A percentile compares a stretch with the other conserved stretches of the same genome.
phyloP scores from a whole-genome alignment of 768 basidiomycete genomes.

The Candolleomyces eurysporus region DNA sequence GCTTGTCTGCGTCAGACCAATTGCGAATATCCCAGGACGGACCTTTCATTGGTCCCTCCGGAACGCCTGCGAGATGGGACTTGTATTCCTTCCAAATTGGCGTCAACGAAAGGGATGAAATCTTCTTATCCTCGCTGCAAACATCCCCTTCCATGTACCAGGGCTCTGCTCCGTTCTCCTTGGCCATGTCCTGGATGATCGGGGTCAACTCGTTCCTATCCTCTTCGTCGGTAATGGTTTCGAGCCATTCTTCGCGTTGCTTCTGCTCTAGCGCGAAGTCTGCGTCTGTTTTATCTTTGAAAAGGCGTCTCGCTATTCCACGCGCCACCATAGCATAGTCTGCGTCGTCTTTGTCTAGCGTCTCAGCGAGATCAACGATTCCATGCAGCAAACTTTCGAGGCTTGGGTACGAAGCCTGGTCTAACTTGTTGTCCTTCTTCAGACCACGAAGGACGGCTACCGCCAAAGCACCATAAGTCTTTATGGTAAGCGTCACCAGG shows the following conservation, averaged over 20 bases:
- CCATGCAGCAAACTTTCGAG: conserved; percentile 30
- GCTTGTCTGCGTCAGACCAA: conserved; percentile 31
- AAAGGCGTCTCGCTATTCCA: conserved; percentile 30
- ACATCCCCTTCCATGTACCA: conserved; percentile 30
- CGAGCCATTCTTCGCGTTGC: conserved; percentile 29
- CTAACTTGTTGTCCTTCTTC: conserved; percentile 26
- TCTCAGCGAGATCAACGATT: conserved; percentile 24
- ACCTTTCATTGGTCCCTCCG: conserved; percentile 25
- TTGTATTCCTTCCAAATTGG: conserved; percentile 41
- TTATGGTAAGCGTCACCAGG: conserved; percentile 28
- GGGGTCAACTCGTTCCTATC: conserved; percentile 17
- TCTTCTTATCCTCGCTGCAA: conserved; percentile 23
- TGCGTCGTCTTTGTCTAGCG: conserved; percentile 18
- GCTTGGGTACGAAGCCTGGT: conserved; percentile 26
- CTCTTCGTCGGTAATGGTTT: conserved; percentile 20
- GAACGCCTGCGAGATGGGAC: conserved; percentile 19
- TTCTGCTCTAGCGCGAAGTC: conserved; percentile 26
- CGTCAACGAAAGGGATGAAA: conserved; percentile 22
- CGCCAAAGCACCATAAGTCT: conserved; percentile 31
- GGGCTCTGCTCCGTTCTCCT: conserved; percentile 17
- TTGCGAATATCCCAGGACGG: conserved; percentile 36
- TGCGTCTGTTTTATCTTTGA: conserved; percentile 26
- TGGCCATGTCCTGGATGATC: conserved; percentile 19
- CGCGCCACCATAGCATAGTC: conserved; percentile 31
- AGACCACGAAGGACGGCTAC: conserved; percentile 32